Percentiles rank a stretch among this genome's conserved stretches.
phyloP scores from a whole-genome alignment of 768 basidiomycete species.

The Neoboletus brunneissimus region DNA sequence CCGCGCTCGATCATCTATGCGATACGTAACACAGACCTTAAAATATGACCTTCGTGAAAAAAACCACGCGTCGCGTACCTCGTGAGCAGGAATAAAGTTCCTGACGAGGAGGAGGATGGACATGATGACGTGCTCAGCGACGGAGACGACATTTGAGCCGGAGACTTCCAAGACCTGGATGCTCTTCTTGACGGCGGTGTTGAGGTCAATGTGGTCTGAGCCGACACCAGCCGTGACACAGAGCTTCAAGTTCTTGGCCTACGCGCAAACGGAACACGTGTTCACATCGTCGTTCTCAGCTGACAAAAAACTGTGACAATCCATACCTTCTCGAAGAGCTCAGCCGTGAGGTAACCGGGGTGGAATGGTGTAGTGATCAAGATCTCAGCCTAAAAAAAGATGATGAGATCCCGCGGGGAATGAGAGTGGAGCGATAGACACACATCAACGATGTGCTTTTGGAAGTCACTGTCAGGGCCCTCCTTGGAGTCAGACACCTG shows the following conservation, averaged over 20 bases:
- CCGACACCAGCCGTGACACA: conserved; percentile 91
- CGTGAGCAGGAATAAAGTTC: conserved; percentile 86
- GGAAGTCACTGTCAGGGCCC: conserved; percentile 75
- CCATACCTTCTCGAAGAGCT: conserved; percentile 63
- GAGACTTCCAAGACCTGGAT: conserved; percentile 86
- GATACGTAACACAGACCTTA: not conserved
- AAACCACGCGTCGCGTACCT: conserved; percentile 41
- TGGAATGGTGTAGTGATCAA: conserved; percentile 86
- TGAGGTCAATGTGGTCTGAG: conserved; percentile 87
- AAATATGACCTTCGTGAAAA: not conserved
- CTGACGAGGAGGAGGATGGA: conserved; percentile 86
- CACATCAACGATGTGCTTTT: conserved; percentile 79
- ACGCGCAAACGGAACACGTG: not conserved
- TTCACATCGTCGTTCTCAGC: conserved; percentile 4
- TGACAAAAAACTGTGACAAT: not conserved
- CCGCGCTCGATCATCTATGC: conserved; percentile 74
- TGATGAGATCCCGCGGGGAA: conserved; percentile 12
- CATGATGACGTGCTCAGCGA: conserved; percentile 91
- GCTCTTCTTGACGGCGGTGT: conserved; percentile 76
- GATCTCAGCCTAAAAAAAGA: conserved; percentile 58
- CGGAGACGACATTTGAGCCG: conserved; percentile 87
- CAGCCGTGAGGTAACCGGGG: conserved; percentile 77
- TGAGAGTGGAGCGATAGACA: conserved; percentile 24
- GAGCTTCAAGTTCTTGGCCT: conserved; percentile 88
- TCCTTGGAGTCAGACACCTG: conserved; percentile 83